Evolutionary conservation across 306 rosid genomes (phyloP), one percentile per base, ranked within the genome.

Genomic region (Prunus mume): DNA sequence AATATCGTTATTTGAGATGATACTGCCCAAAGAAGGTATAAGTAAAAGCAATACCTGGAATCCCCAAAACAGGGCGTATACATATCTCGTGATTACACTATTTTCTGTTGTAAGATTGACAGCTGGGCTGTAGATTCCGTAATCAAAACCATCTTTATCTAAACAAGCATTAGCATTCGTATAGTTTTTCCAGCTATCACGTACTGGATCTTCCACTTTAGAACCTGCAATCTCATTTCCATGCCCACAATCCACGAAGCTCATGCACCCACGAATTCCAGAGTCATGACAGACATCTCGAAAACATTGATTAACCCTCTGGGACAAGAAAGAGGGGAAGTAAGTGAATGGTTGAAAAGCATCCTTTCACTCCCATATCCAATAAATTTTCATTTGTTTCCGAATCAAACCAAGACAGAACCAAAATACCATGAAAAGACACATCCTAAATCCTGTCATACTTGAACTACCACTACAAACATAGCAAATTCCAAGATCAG

Each of bases 251-350:
- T 93, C 98, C 67, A 91, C 83, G 69, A 82, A 55, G 61, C 19
- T 20, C 67, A 9, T 30, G 88, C 98, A 93, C 1, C 0, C 2
- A 0, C 0, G 0, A 6, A 64, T n/a, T n/a, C 0, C 4, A 22
- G 89, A 46, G 1, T 14, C 4, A 68, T 20, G 51, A 65, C 98
- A 93, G 65, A 86, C 91, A 12, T 69, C 57, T 78, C 93, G 79
- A 81, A 93, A 80, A 79, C 98, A 91, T 85, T 90, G 93, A 78
- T 87, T 93, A 73, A 93, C 91, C 84, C 97, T 86, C 97, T 93
- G 76, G 55, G 64, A 75, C 28, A 71, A 79, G 71, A 70, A 81
- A 81, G 25, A 78, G 47, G 65, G 72, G 45, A 71, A 58, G 55
- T 79, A 70, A 76, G 66, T 3, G 12, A 50, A 75, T 76, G 61